These are phyloP conservation scores for Kokia cookei DNA, from an alignment of 441 rosid species.

Conservation along the genomic window DNA sequence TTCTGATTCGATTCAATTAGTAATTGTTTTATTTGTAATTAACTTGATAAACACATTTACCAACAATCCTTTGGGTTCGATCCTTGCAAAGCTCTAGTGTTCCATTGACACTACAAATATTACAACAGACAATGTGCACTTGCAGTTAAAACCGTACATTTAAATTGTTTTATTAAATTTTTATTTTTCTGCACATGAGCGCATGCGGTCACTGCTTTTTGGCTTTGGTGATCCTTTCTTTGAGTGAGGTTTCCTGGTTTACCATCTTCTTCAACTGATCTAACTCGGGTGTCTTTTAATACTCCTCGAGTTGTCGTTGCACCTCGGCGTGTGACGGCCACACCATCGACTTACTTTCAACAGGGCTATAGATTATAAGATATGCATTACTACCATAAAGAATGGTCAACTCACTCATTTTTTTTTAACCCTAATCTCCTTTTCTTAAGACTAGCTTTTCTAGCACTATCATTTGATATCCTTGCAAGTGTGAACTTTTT, in stretches of 20 bases:
- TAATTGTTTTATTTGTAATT: too few species aligned
- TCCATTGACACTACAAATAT: too few species aligned
- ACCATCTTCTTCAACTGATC: slow-evolving; percentile 31
- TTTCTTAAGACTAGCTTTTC: slow-evolving; percentile 27
- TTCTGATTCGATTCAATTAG: too few species aligned
- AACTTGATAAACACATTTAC: too few species aligned
- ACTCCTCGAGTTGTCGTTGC: slow-evolving; percentile 14
- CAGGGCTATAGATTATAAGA: slow-evolving; percentile 30
- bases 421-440: slow-evolving; percentile 22
- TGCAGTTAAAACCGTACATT: too few species aligned
- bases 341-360: slow-evolving; percentile 20
- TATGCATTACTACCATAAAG: neutral
- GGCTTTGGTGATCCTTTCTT: slow-evolving; percentile 24
- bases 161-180: too few species aligned
- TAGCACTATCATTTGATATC: slow-evolving; percentile 15
- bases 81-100: too few species aligned
- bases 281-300: slow-evolving; percentile 19
- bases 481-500: slow-evolving; percentile 21
- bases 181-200: too few species aligned
- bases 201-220: slow-evolving; percentile 9
- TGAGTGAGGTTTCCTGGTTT: slow-evolving; percentile 32
- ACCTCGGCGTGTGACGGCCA: slow-evolving; percentile 27
- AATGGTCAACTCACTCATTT: slow-evolving; percentile 27
- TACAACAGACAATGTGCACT: too few species aligned
- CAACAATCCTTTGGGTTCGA: too few species aligned